Conservation (phyloP, 164 flowering plant genomes). For the Saururus chinensis region DNA sequence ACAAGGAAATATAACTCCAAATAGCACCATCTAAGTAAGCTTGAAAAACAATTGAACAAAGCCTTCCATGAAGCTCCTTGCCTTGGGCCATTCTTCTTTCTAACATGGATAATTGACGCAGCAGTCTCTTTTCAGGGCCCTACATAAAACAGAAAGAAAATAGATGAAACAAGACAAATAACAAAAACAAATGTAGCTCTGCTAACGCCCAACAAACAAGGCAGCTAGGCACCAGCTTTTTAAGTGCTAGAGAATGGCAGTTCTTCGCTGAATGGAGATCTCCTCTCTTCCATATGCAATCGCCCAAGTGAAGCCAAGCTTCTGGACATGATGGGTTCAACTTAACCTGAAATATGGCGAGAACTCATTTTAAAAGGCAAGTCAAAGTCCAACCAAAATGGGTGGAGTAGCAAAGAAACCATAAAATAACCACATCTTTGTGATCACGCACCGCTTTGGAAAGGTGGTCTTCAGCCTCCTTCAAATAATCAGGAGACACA, state of each 20-base stretch:
- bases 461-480: constrained; percentile 94
- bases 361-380: constrained; percentile 7
- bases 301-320: constrained; percentile 91
- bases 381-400: constrained; percentile 1
- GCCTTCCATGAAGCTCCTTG: constrained; percentile 7
- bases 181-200: neutral
- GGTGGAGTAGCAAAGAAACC: too few species aligned
- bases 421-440: too few species aligned
- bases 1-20: neutral
- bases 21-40: constrained; percentile 1
- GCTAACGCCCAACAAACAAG: neutral
- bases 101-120: constrained; percentile 85
- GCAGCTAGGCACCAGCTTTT: constrained; percentile 31
- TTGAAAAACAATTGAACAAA: neutral
- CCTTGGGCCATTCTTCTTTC: constrained; percentile 90
- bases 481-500: constrained; percentile 61
- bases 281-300: constrained; percentile 92
- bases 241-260: constrained; percentile 54
- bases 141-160: constrained; percentile 10
- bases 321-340: constrained; percentile 86
- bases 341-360: constrained; percentile 60
- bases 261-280: constrained; percentile 73
- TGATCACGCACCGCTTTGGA: constrained; percentile 91
- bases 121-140: constrained; percentile 78
- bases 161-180: neutral